phyloP scores from a whole-genome alignment of 2,329 filamentous ascomycete species.

The Ophiostoma ulmi region DNA sequence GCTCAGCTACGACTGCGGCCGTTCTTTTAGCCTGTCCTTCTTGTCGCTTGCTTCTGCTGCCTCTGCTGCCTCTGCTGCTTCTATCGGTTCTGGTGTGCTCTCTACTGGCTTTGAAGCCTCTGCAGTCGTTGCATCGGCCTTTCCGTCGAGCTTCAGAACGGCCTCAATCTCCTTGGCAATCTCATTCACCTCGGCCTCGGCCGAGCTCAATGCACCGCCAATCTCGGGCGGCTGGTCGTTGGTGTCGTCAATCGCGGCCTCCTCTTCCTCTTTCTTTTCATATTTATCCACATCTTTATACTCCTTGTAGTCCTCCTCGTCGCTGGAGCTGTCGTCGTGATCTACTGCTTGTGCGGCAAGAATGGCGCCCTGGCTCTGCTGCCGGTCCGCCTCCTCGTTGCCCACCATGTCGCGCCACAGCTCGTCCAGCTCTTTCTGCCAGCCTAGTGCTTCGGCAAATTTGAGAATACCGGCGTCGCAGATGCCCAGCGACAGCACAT shows the following conservation, averaged over 20 bases:
- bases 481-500: constrained; percentile 76
- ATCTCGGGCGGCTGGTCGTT: constrained; percentile 22
- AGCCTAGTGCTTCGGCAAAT: constrained; percentile 75
- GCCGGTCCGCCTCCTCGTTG: constrained; percentile 50
- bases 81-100: background rate
- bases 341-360: constrained; percentile 41
- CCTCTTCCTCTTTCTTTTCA: background rate
- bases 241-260: background rate
- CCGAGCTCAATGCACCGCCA: constrained; percentile 18
- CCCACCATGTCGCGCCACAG: constrained; percentile 68
- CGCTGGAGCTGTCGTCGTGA: constrained; percentile 27
- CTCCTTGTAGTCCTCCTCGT: background rate
- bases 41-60: background rate
- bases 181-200: constrained; percentile 25
- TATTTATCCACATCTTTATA: constrained; percentile 10
- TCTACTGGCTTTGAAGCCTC: background rate
- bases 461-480: constrained; percentile 77
- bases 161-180: constrained; percentile 25
- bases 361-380: constrained; percentile 38
- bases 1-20: constrained; percentile 15
- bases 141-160: constrained; percentile 21
- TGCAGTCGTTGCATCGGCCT: background rate
- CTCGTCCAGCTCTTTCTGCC: constrained; percentile 74
- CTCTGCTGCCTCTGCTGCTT: background rate
- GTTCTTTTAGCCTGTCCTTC: constrained; percentile 16